phyloP scores from a whole-genome alignment of 768 basidiomycete species.

The Exidia glandulosa region DNA sequence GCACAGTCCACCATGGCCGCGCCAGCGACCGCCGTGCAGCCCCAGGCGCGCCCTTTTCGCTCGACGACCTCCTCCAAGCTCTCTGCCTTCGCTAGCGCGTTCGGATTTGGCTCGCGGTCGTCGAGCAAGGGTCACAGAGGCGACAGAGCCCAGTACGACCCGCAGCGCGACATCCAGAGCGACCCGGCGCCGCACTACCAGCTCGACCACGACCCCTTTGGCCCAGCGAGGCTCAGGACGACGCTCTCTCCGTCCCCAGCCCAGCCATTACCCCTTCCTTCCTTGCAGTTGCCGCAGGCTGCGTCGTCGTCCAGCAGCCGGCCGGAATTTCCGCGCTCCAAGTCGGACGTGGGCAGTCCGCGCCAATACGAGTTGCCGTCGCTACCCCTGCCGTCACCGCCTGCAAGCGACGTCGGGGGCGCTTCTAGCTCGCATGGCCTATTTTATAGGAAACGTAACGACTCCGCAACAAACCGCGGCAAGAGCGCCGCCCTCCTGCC shows the following conservation, averaged over 20 bases:
- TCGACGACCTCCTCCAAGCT: neutral
- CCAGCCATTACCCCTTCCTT: neutral
- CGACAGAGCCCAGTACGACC: neutral
- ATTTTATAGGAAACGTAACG: neutral
- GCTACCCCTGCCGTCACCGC: neutral
- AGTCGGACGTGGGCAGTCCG: neutral
- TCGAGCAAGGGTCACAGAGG: neutral
- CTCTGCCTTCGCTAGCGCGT: neutral
- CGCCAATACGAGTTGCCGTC: neutral
- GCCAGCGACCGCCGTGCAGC: neutral
- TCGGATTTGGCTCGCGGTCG: neutral
- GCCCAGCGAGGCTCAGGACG: no score
- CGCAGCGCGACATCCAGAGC: neutral
- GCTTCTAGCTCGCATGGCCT: neutral
- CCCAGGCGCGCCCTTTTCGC: neutral
- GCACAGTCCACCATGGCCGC: neutral
- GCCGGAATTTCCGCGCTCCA: neutral
- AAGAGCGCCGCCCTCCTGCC: neutral
- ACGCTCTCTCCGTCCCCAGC: neutral
- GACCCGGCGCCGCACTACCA: neutral
- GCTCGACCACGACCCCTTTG: neutral
- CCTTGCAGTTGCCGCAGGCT: neutral
- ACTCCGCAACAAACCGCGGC: neutral
- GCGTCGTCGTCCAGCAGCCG: neutral
- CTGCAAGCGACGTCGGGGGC: neutral